Evolutionary conservation across 176 grass and related monocot genomes (phyloP), one percentile per base, ranked within the genome.

Genomic region (Tillandsia leiboldiana): DNA sequence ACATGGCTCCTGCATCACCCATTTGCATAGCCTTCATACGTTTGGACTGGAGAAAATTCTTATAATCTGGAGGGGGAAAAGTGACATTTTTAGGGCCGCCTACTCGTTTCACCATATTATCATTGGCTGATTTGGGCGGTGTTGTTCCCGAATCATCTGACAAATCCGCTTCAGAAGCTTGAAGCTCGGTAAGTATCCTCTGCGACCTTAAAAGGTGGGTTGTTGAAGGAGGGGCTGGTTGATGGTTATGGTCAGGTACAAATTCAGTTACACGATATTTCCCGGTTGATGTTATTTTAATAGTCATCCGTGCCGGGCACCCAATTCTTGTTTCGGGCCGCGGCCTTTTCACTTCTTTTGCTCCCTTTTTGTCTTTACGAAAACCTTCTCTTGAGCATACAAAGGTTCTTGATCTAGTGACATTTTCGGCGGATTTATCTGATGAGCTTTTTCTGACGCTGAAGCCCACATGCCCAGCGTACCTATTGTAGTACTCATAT

Each of bases 351-450:
- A 96, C 91, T 75, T 91, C 85, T 62, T 96, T 91, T 64, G 88
- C 87, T 49, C 85, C 88, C 66, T 96, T 96, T 84, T 96, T 96
- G 67, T 91, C 91, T 75, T 96, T 96, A 48, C 87, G 79, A 23
- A 91, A 96, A 74, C 91, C 87, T 88, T 96, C 85, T 83, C 91
- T 91, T 3, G 85, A 96, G 85, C 91, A 96, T 67, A 91, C 85
- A 86, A 86, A 96, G 4, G 85, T 91, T 80, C 91, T 91, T 66
- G 91, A 91, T 75, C 87, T 87, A 71, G 91, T 96, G 64, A 91
- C 70, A 58, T 86, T 91, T 65, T 82, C 84, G 71, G 87, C 81
- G 15, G 85, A 96, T 83, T 91, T 96, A 77, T 91, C 87, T 64
- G 87, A 96, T 33, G 87, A 96, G 78, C 82, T 91, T 75, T 96